Conservation (phyloP, 306 rosid genomes). For the Biancaea sappan region DNA sequence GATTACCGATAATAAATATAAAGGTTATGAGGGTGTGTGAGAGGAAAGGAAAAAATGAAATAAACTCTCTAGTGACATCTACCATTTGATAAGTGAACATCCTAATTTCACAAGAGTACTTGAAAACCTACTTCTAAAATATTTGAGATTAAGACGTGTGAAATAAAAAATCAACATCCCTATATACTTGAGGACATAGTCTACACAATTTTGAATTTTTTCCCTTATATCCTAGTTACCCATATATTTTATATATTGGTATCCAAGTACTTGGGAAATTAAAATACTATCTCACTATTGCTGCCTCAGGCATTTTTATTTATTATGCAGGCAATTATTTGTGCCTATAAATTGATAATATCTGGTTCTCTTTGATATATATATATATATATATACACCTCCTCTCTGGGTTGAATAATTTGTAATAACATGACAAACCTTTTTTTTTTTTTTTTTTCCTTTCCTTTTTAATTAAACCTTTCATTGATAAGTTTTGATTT, state of each 20-base stretch:
- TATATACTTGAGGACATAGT: background rate
- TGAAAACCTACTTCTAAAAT: background rate
- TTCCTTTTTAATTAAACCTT: background rate
- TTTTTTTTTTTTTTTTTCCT: too few species aligned
- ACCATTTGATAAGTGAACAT: background rate
- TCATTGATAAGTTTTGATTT: background rate
- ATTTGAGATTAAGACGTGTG: background rate
- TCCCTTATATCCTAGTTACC: background rate
- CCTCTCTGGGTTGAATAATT: background rate
- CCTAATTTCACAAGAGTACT: background rate
- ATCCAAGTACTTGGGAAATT: background rate
- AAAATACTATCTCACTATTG: background rate
- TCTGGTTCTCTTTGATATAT: background rate
- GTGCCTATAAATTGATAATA: background rate
- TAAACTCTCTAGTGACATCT: background rate
- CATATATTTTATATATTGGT: too few species aligned
- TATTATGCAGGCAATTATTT: too few species aligned
- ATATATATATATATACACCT: too few species aligned
- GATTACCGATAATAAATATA: conserved; percentile 13
- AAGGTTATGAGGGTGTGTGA: background rate
- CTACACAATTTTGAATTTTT: background rate
- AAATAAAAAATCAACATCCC: background rate
- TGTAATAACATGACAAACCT: background rate
- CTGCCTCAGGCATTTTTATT: background rate
- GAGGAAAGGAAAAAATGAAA: background rate